These are phyloP conservation scores for Mrakia blollopis DNA, from an alignment of 768 basidiomycete species.

Conservation along the genomic window DNA sequence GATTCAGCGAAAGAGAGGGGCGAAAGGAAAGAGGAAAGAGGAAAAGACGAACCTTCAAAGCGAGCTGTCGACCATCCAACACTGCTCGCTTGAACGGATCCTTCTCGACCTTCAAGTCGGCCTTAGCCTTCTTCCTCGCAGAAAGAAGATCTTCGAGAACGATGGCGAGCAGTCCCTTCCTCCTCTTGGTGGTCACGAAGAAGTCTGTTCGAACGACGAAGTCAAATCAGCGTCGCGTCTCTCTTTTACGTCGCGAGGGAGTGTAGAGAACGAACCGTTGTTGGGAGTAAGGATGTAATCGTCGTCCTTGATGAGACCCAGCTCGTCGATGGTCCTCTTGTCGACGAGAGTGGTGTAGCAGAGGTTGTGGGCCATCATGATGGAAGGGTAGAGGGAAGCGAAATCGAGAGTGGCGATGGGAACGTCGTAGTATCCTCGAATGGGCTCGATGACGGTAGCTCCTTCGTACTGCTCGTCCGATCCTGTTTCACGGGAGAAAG, in stretches of 20 bases:
- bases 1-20: not conserved
- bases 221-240: not conserved
- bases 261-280: constrained; percentile 57
- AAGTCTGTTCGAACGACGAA: constrained; percentile 56
- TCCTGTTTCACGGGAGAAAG: constrained; percentile 49
- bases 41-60: constrained; percentile 65
- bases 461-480: constrained; percentile 97
- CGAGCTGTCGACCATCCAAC: constrained; percentile 91
- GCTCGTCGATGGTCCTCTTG: constrained; percentile 65
- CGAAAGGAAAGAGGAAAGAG: not conserved
- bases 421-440: constrained; percentile 89
- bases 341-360: constrained; percentile 97
- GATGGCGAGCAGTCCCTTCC: constrained; percentile 86
- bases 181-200: constrained; percentile 64
- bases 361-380: constrained; percentile 99
- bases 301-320: constrained; percentile 70
- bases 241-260: not conserved
- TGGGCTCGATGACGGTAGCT: constrained; percentile 96
- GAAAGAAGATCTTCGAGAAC: constrained; percentile 89
- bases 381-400: constrained; percentile 95
- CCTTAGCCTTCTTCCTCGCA: constrained; percentile 90
- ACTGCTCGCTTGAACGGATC: constrained; percentile 97
- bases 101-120: constrained; percentile 91
- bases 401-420: constrained; percentile 99
- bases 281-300: constrained; percentile 96